These are phyloP conservation scores for Lichtheimia corymbifera DNA, from an alignment of 371 early-diverging fungal species.

Conservation along the genomic window DNA sequence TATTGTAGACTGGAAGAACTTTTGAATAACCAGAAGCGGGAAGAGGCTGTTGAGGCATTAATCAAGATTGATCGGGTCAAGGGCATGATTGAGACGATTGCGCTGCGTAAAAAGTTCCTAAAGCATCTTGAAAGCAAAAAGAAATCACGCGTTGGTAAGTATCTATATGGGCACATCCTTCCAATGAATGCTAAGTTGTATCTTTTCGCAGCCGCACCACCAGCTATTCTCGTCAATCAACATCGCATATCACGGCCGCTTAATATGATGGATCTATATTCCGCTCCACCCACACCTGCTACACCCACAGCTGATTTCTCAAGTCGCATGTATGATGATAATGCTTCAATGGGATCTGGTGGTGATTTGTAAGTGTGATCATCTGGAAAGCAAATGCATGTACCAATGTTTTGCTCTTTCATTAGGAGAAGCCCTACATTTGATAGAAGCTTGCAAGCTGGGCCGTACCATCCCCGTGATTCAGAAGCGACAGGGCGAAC, in stretches of 20 bases:
- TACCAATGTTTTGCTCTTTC: not conserved
- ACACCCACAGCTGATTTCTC: constrained; percentile 5
- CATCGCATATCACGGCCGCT: constrained; percentile 8
- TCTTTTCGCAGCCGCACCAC: not conserved
- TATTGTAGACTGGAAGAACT: constrained; percentile 43
- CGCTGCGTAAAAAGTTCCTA: constrained; percentile 44
- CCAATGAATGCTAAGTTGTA: too few species aligned
- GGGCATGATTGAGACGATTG: constrained; percentile 50
- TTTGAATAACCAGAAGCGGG: constrained; percentile 40
- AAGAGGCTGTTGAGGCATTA: constrained; percentile 43
- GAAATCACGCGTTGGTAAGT: not conserved
- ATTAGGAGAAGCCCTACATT: constrained; percentile 9
- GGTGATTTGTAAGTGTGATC: constrained; percentile 6
- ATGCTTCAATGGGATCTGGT: not conserved
- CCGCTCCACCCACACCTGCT: constrained; percentile 7
- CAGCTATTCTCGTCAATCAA: constrained; percentile 9
- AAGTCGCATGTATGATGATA: constrained; percentile 4
- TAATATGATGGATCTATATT: constrained; percentile 9
- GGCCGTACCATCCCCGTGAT: not conserved
- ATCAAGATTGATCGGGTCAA: constrained; percentile 49
- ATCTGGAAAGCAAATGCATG: not conserved
- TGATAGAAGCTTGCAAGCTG: constrained; percentile 1
- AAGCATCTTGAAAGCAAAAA: constrained; percentile 26
- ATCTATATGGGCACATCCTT: too few species aligned
- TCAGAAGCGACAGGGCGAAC: not conserved